These are phyloP conservation scores for Fusarium sp. DNA, from an alignment of 2,329 filamentous ascomycete genomes.

Conservation along the genomic window DNA sequence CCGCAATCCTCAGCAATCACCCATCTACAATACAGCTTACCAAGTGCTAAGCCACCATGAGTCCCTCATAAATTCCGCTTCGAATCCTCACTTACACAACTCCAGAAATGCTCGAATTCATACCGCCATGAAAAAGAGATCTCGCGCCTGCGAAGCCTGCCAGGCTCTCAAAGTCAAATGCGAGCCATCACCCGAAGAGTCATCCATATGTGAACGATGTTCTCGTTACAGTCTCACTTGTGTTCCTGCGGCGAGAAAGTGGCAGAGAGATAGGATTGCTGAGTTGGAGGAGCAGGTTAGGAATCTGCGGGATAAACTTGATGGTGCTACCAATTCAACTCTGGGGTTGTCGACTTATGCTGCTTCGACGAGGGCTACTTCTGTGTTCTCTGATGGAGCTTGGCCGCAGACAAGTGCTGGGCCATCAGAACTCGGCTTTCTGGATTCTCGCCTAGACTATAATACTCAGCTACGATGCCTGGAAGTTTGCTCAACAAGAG, in stretches of 20 bases:
- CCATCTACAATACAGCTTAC: neutral
- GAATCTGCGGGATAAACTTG: constrained; percentile 5
- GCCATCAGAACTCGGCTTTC: neutral
- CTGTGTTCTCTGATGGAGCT: constrained; percentile 8
- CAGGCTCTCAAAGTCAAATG: constrained; percentile 29
- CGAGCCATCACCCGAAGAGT: neutral
- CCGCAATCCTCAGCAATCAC: neutral
- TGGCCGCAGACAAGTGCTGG: neutral
- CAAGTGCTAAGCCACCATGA: constrained; percentile 7
- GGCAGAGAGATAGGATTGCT: constrained; percentile 19
- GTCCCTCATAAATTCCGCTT: neutral
- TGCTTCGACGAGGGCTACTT: constrained; percentile 11
- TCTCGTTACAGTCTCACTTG: constrained; percentile 8
- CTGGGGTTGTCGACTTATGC: neutral
- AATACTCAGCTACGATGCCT: constrained; percentile 3
- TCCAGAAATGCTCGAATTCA: neutral
- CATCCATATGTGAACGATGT: constrained; percentile 15
- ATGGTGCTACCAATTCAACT: neutral
- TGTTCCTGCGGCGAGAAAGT: constrained; percentile 17
- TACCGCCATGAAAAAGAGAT: constrained; percentile 22
- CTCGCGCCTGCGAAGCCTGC: constrained; percentile 27
- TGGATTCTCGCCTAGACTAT: constrained; percentile 12
- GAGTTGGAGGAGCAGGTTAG: constrained; percentile 24
- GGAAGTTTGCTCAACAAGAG: neutral
- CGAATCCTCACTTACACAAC: neutral